Conservation (phyloP, 169 alveolate species). For the Plasmodium yoelii region DNA sequence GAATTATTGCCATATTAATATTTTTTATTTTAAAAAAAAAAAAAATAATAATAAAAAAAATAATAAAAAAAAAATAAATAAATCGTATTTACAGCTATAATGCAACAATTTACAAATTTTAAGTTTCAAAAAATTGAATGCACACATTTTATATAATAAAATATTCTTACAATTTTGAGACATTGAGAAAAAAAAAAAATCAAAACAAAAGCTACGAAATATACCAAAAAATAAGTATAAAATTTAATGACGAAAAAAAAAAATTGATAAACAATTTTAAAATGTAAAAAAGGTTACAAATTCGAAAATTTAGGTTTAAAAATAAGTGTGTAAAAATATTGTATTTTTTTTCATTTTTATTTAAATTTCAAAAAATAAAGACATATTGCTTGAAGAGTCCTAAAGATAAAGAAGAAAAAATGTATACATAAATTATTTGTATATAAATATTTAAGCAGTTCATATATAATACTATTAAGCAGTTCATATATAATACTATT, state of each 20-base stretch:
- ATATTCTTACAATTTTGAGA: neutral
- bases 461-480: neutral
- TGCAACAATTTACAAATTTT: neutral
- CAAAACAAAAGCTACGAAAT: neutral
- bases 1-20: no score
- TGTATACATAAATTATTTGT: neutral
- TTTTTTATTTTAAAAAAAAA: no score
- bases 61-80: no score
- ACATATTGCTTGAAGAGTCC: slow-evolving; percentile 57
- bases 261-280: neutral
- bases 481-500: neutral
- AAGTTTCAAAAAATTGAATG: neutral
- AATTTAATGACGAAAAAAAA: neutral
- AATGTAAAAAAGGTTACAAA: neutral
- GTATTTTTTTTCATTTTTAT: neutral
- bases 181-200: neutral
- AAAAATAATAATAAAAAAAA: no score
- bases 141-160: neutral
- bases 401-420: slow-evolving; percentile 1
- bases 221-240: neutral
- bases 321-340: neutral
- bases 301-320: neutral
- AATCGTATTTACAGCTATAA: no score
- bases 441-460: neutral
- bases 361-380: slow-evolving; percentile 54